A percentile compares a stretch with the other conserved stretches of the same genome.
These are phyloP conservation scores for Cucumis hystrix DNA, from an alignment of 306 rosid genomes.

Conservation along the genomic window DNA sequence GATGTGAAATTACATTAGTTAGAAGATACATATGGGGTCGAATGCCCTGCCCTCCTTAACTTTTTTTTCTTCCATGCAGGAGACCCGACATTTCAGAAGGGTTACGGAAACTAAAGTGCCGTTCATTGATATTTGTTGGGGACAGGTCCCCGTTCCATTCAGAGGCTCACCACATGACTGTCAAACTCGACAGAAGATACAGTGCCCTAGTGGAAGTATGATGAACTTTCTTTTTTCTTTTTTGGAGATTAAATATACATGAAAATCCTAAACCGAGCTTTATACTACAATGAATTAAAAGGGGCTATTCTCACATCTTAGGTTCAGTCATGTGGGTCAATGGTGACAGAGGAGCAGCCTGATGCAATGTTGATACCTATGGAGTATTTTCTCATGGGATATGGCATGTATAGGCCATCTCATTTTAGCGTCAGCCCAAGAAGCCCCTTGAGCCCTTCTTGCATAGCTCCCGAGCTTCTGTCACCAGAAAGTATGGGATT, in stretches of 20 bases:
- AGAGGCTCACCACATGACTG: slow-evolving; percentile 74
- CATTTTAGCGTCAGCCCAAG: slow-evolving; percentile 75
- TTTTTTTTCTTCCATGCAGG: slow-evolving; percentile 27
- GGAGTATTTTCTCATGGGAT: slow-evolving; percentile 90
- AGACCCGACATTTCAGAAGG: slow-evolving; percentile 67
- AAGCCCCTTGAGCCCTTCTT: slow-evolving; percentile 85
- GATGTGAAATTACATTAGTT: neutral
- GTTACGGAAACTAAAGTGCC: slow-evolving; percentile 66
- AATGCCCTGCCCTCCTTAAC: neutral
- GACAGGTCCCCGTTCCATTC: slow-evolving; percentile 74
- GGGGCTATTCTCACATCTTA: slow-evolving; percentile 32
- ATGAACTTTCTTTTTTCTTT: neutral
- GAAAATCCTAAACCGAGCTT: neutral
- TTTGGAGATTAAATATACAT: neutral
- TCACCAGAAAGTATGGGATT: slow-evolving; percentile 98
- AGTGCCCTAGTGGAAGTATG: slow-evolving; percentile 91
- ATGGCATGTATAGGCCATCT: slow-evolving; percentile 68
- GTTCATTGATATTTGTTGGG: slow-evolving; percentile 84
- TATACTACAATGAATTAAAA: neutral
- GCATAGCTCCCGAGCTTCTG: slow-evolving; percentile 87
- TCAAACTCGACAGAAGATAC: slow-evolving; percentile 69
- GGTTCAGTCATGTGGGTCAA: slow-evolving; percentile 95
- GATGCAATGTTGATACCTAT: slow-evolving; percentile 92
- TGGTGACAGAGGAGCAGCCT: slow-evolving; percentile 99
- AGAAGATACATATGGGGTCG: neutral